A percentile compares a stretch with the other conserved stretches of the same genome.
These are phyloP conservation scores for Curvularia sp. DNA, from an alignment of 2,329 filamentous ascomycete genomes.

Conservation along the genomic window DNA sequence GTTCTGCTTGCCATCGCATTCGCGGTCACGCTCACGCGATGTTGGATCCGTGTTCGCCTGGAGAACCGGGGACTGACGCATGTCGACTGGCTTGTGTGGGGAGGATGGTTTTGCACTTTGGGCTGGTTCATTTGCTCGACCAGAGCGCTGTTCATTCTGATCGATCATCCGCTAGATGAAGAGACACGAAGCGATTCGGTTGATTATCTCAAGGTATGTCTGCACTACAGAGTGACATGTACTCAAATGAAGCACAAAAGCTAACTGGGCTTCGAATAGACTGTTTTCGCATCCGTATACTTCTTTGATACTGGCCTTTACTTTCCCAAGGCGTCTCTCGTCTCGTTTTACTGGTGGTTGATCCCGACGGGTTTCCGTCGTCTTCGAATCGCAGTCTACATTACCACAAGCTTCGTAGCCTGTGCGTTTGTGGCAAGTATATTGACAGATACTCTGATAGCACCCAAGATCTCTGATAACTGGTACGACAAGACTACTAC, in stretches of 20 bases:
- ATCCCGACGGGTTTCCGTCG: constrained; percentile 30
- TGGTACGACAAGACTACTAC: constrained; percentile 17
- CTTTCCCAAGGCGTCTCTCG: constrained; percentile 30
- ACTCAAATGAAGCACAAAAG: neutral
- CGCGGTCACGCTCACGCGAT: constrained; percentile 25
- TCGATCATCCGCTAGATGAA: constrained; percentile 25
- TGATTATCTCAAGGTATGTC: constrained; percentile 24
- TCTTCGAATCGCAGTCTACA: constrained; percentile 28
- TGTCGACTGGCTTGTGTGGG: constrained; percentile 32
- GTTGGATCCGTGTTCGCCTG: constrained; percentile 24
- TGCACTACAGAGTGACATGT: neutral
- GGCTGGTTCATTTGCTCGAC: constrained; percentile 31
- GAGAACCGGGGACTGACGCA: constrained; percentile 26
- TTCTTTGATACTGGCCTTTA: constrained; percentile 35
- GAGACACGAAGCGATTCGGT: constrained; percentile 27
- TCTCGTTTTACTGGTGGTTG: constrained; percentile 37
- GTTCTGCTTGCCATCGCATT: constrained; percentile 28
- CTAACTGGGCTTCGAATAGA: constrained; percentile 13
- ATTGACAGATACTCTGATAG: constrained; percentile 25
- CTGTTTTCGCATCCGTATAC: constrained; percentile 29
- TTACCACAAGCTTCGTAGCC: constrained; percentile 14
- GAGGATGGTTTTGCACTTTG: constrained; percentile 28
- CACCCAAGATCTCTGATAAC: constrained; percentile 25
- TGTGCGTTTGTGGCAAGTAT: constrained; percentile 24
- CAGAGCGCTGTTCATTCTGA: constrained; percentile 25